phyloP scores from a whole-genome alignment of 108 stramenopile genomes.

The Skeletonema marinoi region DNA sequence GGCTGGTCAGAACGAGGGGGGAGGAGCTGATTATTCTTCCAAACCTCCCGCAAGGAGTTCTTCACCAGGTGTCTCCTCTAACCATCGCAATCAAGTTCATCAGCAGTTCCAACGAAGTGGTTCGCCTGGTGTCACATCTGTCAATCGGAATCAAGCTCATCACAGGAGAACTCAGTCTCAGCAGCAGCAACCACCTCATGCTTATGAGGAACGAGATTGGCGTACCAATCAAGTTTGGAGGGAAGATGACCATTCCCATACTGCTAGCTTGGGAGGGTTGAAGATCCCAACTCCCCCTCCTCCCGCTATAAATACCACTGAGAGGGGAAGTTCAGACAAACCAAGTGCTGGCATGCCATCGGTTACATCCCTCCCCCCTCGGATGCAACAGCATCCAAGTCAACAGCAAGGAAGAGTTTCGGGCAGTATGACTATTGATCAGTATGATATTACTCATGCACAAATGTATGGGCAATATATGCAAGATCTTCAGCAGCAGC shows the following conservation, averaged over 20 bases:
- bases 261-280: not conserved
- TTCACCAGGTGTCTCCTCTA: not conserved
- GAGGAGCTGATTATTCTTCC: not conserved
- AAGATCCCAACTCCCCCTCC: not conserved
- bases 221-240: slow-evolving; percentile 25
- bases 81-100: not conserved
- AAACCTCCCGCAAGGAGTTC: not conserved
- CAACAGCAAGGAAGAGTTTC: not conserved
- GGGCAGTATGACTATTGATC: slow-evolving; percentile 19
- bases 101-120: not conserved
- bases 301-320: not conserved
- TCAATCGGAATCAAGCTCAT: not conserved
- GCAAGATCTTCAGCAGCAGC: not conserved
- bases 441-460: slow-evolving; percentile 22
- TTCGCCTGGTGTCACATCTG: not conserved
- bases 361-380: not conserved
- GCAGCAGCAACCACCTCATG: not conserved
- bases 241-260: slow-evolving; percentile 25
- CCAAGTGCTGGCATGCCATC: not conserved
- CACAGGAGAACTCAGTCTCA: not conserved
- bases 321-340: not conserved
- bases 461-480: slow-evolving; percentile 19
- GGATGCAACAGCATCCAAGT: not conserved
- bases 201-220: slow-evolving; percentile 28
- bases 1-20: not conserved